Conservation (phyloP, 2,329 filamentous ascomycete species). For the Alternaria triticimaculans region DNA sequence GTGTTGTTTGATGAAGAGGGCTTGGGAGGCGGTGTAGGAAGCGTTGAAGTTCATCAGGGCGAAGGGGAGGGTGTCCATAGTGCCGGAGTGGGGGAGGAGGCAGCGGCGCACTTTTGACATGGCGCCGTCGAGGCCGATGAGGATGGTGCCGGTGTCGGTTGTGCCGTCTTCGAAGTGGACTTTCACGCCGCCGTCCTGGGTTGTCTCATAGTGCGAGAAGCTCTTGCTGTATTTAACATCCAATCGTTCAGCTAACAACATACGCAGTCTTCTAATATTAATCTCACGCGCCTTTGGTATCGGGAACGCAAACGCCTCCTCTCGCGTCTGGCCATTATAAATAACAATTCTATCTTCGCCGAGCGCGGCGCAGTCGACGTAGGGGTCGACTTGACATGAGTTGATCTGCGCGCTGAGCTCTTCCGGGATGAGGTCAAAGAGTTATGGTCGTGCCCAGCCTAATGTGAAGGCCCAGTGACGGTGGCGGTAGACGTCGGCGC, state of each 20-base stretch:
- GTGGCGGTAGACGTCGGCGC: conserved; percentile 32
- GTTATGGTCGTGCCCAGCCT: conserved; percentile 43
- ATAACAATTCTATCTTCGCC: conserved; percentile 41
- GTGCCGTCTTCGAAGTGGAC: conserved; percentile 36
- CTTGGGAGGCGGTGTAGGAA: conserved; percentile 34
- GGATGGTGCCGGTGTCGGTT: conserved; percentile 26
- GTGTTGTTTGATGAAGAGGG: conserved; percentile 30
- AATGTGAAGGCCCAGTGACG: conserved; percentile 50
- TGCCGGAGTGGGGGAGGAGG: conserved; percentile 24
- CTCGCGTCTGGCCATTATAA: conserved; percentile 44
- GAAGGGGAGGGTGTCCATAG: conserved; percentile 34
- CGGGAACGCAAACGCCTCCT: conserved; percentile 45
- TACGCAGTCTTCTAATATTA: conserved; percentile 48
- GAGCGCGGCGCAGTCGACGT: conserved; percentile 34
- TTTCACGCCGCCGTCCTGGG: conserved; percentile 31
- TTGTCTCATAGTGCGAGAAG: conserved; percentile 24
- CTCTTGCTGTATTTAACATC: conserved; percentile 41
- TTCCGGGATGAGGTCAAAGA: conserved; percentile 41
- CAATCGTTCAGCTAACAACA: conserved; percentile 43
- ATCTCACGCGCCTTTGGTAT: conserved; percentile 43
- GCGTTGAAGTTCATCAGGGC: conserved; percentile 41
- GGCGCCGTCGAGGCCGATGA: conserved; percentile 38
- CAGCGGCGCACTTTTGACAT: conserved; percentile 36
- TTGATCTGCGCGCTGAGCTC: conserved; percentile 34
- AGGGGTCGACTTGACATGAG: conserved; percentile 43